Conservation (phyloP, 495 filamentous ascomycete species). For the Saxophila tyrrhenica region DNA sequence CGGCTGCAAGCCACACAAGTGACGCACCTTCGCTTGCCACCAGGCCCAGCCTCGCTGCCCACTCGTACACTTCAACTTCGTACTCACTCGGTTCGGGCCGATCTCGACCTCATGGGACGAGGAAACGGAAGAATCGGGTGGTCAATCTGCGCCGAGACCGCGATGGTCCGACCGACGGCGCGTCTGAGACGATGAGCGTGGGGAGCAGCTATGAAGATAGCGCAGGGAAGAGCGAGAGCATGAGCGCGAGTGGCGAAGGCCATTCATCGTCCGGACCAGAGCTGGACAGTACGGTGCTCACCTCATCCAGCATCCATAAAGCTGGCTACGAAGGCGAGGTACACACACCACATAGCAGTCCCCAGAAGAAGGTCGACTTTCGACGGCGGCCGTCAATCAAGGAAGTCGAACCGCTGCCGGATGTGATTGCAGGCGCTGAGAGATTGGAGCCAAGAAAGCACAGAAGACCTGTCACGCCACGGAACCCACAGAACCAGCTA, state of each 20-base stretch:
- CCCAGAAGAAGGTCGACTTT: slow-evolving; percentile 29
- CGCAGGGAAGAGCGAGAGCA: slow-evolving; percentile 37
- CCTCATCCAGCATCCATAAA: slow-evolving; percentile 35
- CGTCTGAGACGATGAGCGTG: slow-evolving; percentile 20
- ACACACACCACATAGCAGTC: slow-evolving; percentile 35
- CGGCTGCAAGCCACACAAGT: slow-evolving; percentile 30
- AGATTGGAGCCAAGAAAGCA: not conserved
- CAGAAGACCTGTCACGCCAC: slow-evolving; percentile 21
- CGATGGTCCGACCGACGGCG: slow-evolving; percentile 10
- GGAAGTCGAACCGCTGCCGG: slow-evolving; percentile 12
- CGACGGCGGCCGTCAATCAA: not conserved
- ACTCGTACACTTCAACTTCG: slow-evolving; percentile 36
- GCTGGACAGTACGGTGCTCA: slow-evolving; percentile 22
- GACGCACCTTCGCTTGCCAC: slow-evolving; percentile 38
- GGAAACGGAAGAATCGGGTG: slow-evolving; percentile 85
- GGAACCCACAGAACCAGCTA: not conserved
- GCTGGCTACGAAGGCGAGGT: slow-evolving; percentile 46
- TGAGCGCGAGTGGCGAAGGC: slow-evolving; percentile 34
- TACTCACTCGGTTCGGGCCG: slow-evolving; percentile 53
- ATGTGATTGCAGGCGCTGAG: not conserved
- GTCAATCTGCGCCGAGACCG: slow-evolving; percentile 71
- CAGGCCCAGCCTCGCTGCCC: slow-evolving; percentile 16
- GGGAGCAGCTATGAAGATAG: slow-evolving; percentile 24
- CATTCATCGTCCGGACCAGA: not conserved
- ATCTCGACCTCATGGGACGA: slow-evolving; percentile 49